Evolutionary conservation across 108 stramenopile genomes (phyloP).

Genomic region (Ochromonas danica): DNA sequence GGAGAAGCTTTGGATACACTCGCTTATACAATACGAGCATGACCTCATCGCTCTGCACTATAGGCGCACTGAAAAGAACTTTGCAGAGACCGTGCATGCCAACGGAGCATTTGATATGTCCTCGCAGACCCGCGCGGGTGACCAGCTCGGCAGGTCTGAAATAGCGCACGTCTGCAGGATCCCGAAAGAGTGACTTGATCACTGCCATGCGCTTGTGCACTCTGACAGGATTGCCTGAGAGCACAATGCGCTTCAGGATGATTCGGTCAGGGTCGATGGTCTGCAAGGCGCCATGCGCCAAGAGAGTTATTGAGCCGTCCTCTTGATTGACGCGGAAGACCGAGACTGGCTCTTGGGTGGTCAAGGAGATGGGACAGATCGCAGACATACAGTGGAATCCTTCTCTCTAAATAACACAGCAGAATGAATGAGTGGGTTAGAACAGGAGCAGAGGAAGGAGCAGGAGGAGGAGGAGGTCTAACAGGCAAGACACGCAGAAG

Average conservation of each 20-base stretch:
- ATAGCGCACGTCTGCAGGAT: constrained; percentile 78
- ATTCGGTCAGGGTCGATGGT: constrained; percentile 94
- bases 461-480: no score
- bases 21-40: constrained; percentile 95
- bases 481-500: constrained; percentile 47
- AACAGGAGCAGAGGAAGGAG: no score
- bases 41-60: constrained; percentile 96
- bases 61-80: constrained; percentile 88
- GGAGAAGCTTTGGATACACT: constrained; percentile 89
- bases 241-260: constrained; percentile 87
- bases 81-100: constrained; percentile 99
- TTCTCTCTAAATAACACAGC: no score
- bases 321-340: background rate
- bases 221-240: constrained; percentile 93
- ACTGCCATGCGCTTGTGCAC: constrained; percentile 92
- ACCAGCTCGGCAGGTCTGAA: constrained; percentile 92
- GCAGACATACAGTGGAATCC: no score
- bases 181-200: constrained; percentile 97
- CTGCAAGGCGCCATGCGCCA: constrained; percentile 85
- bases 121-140: constrained; percentile 93
- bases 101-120: constrained; percentile 88
- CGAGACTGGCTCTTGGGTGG: background rate
- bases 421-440: no score
- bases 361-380: background rate
- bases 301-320: constrained; percentile 53